Evolutionary conservation across 2,329 filamentous ascomycete genomes (phyloP).

Genomic region (Fusarium sp.): DNA sequence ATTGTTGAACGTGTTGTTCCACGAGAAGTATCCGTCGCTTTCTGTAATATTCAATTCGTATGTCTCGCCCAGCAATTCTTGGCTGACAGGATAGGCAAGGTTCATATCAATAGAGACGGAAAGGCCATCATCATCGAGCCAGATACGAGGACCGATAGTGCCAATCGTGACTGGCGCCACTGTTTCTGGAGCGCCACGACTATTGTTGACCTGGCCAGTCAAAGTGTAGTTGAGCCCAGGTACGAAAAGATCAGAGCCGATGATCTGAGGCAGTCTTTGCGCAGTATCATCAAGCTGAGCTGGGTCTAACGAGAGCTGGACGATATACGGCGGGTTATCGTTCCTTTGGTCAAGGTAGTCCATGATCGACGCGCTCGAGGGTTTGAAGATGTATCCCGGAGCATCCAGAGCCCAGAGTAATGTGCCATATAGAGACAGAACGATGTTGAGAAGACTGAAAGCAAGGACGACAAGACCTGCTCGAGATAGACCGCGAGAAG

Average conservation of each 20-base stretch:
- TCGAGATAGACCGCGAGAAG: conserved; percentile 24
- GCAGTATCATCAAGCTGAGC: not conserved
- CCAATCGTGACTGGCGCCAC: not conserved
- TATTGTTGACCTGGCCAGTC: conserved; percentile 18
- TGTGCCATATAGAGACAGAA: conserved; percentile 27
- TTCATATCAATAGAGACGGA: conserved; percentile 24
- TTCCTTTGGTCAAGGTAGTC: conserved; percentile 17
- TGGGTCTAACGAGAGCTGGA: conserved; percentile 13
- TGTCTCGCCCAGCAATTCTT: not conserved
- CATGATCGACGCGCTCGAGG: not conserved
- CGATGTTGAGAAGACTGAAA: conserved; percentile 24
- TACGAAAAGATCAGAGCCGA: conserved; percentile 15
- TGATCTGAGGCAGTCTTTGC: not conserved
- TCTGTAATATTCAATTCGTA: not conserved
- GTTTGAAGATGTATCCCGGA: conserved; percentile 28
- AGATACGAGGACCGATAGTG: conserved; percentile 21
- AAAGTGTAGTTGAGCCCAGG: conserved; percentile 32
- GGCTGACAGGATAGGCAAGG: not conserved
- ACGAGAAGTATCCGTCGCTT: not conserved
- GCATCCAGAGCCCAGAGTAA: conserved; percentile 35
- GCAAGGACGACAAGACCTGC: conserved; percentile 17
- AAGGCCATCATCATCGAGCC: conserved; percentile 24
- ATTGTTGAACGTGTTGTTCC: conserved; percentile 35
- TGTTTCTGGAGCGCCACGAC: not conserved
- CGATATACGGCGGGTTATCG: conserved; percentile 18